Evolutionary conservation across 306 rosid genomes (phyloP), one percentile per base, ranked within the genome.

Genomic region (Cucurbita moschata): DNA sequence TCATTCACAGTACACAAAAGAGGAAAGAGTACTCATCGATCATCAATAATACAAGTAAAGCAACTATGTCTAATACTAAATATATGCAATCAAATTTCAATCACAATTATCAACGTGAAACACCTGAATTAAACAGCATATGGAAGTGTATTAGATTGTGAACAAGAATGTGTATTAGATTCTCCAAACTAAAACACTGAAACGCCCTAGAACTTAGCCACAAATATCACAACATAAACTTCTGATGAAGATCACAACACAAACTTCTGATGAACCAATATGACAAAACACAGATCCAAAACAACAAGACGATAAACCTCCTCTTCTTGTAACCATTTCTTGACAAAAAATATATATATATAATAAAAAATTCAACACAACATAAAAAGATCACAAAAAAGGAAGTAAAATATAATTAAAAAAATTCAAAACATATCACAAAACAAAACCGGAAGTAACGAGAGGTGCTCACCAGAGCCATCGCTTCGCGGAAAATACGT

Each of bases 401-500:
- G 35, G 35, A 30, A 30, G 35, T 30, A 30, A 30, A 30, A 30
- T 30, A 30, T 30, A 30, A 30, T 30, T 30, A 30, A 30, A 30
- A 30, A 30, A 30, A 30, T 30, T 30, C 35, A 30, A 30, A 30
- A 30, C 35, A 30, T 30, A 30, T 30, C 35, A 30, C 35, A 30
- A 30, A 30, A 30, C 35, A 30, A 0, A 15, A 39, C 5, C 11
- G 15, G 19, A 35, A 66, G 39, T 46, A 26, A 12, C 15, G 46
- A 49, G 6, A 59, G 1, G n/a, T 4, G 83, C 96, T 81, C 81
- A 86, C 92, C 87, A 91, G 86, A 79, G 90, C 88, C 97, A 91
- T 91, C 78, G 87, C 89, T 88, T 79, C 58, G n/a, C 53, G 77
- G 79, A 81, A 79, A 42, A 80, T 77, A 75, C 62, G 82, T 37